phyloP scores from a whole-genome alignment of 2,329 filamentous ascomycete genomes.

The Alternaria triticimaculans region DNA sequence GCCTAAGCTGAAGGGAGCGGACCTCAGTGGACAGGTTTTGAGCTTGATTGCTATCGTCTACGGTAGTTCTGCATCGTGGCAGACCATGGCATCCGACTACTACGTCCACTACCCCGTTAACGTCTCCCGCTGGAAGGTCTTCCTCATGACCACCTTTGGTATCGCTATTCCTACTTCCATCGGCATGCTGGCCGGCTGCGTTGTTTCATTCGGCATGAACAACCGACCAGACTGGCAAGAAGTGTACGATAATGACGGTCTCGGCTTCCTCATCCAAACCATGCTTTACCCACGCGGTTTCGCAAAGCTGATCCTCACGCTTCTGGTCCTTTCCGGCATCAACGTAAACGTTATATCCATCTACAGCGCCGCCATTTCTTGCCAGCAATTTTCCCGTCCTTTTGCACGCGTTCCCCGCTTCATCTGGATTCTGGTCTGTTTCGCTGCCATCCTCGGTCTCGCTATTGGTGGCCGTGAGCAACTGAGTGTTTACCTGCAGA shows the following conservation, averaged over 20 bases:
- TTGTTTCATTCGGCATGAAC: constrained; percentile 48
- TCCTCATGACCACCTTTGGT: constrained; percentile 52
- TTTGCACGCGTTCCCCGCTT: constrained; percentile 61
- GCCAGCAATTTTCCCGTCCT: constrained; percentile 56
- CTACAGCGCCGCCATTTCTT: constrained; percentile 58
- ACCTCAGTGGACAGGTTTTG: constrained; percentile 39
- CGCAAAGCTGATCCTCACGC: constrained; percentile 56
- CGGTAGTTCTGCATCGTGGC: constrained; percentile 52
- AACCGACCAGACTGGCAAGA: constrained; percentile 47
- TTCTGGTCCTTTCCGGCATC: constrained; percentile 54
- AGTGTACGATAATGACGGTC: constrained; percentile 52
- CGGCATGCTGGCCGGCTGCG: constrained; percentile 54
- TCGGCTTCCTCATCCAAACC: constrained; percentile 57
- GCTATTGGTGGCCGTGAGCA: constrained; percentile 53
- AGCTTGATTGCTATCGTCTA: constrained; percentile 42
- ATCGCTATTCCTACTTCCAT: constrained; percentile 53
- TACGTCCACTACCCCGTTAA: constrained; percentile 53
- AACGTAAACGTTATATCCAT: constrained; percentile 57
- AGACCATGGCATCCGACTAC: constrained; percentile 53
- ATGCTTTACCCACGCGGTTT: constrained; percentile 56
- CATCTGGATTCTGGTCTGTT: constrained; percentile 55
- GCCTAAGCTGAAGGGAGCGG: constrained; percentile 41
- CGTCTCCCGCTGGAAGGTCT: constrained; percentile 49
- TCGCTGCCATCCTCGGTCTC: constrained; percentile 52
- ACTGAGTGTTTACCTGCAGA: constrained; percentile 52